Base-by-base conservation (phyloP, 108 stramenopile species). In the Aurantiochytrium sp. region DNA sequence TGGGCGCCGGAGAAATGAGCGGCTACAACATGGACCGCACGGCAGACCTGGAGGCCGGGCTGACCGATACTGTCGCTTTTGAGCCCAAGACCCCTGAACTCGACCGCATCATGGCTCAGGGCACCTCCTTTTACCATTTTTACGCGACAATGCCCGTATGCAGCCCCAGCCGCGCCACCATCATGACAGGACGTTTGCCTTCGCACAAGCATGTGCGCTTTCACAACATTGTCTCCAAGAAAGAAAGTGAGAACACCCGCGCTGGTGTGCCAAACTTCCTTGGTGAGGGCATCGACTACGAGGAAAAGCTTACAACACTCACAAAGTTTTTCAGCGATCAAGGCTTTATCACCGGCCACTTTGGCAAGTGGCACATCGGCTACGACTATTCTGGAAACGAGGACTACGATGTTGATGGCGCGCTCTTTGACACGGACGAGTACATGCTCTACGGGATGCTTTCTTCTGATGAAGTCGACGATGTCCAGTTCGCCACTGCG, bases 331-430 rank as follows among this genome's bases (percentile, higher is more conserved):
- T 83, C 4, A 10, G n/a, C 51, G 73, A 83, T 6, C 44, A 83
- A 51, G 73, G 73, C 5, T 83, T 51, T n/a, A 44, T 83, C 12
- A 83, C 73, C 5, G 73, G 73, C 23, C 73, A 83, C 73, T 83
- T 83, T 83, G 73, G 73, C 44, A 83, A 83, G 21, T 83, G 73
- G 73, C 73, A 83, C 51, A 51, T 83, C 43, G 73, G 73, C n/a
- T 83, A 83, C 73, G 73, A 83, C 73, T 83, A 83, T n/a, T 51
- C 73, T 23, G 51, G 28, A 6, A 47, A 83, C n/a, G 73, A 83
- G 51, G 73, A 83, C 23, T 83, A 83, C 51, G n/a, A 83, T 23
- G 51, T 53, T 5, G 73, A 5, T 53, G 73, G 73, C n/a, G 73
- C 73, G 2, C n/a, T 83, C 16, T 83, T n/a, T 23, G 21, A 28